These are phyloP conservation scores for Fusarium verrucosum DNA, from an alignment of 2,329 filamentous ascomycete genomes.

Conservation along the genomic window DNA sequence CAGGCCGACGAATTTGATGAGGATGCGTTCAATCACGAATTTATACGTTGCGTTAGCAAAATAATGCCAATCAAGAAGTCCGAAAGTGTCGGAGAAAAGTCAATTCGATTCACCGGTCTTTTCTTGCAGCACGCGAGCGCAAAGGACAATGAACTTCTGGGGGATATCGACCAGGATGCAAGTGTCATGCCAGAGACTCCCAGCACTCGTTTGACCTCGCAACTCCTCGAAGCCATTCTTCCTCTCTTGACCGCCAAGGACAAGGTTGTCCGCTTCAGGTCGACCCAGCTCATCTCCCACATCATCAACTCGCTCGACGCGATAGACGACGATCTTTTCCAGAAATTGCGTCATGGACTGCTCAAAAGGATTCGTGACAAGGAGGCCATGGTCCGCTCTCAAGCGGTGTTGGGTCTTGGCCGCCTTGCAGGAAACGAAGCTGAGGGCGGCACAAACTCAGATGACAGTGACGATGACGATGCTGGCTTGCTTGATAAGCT, in stretches of 20 bases:
- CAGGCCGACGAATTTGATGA: constrained; percentile 77
- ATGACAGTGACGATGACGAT: constrained; percentile 74
- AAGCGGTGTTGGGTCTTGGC: constrained; percentile 90
- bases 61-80: constrained; percentile 91
- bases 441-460: constrained; percentile 74
- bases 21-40: constrained; percentile 86
- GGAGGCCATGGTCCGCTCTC: constrained; percentile 88
- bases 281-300: constrained; percentile 89
- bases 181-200: constrained; percentile 83
- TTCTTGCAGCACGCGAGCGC: constrained; percentile 80
- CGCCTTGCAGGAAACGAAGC: constrained; percentile 81
- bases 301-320: constrained; percentile 92
- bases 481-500: constrained; percentile 83
- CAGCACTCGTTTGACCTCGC: constrained; percentile 78
- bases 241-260: constrained; percentile 87
- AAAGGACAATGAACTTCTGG: constrained; percentile 75
- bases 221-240: constrained; percentile 76
- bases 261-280: constrained; percentile 88
- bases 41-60: constrained; percentile 82
- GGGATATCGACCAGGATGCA: constrained; percentile 72
- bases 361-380: constrained; percentile 91
- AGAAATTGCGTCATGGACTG: constrained; percentile 79
- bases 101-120: constrained; percentile 85
- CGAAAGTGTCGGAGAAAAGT: constrained; percentile 85
- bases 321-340: constrained; percentile 91